A percentile compares a stretch with the other conserved stretches of the same genome.
phyloP scores from a whole-genome alignment of 2,329 filamentous ascomycete species.

The Arthrobotrys sinensis region DNA sequence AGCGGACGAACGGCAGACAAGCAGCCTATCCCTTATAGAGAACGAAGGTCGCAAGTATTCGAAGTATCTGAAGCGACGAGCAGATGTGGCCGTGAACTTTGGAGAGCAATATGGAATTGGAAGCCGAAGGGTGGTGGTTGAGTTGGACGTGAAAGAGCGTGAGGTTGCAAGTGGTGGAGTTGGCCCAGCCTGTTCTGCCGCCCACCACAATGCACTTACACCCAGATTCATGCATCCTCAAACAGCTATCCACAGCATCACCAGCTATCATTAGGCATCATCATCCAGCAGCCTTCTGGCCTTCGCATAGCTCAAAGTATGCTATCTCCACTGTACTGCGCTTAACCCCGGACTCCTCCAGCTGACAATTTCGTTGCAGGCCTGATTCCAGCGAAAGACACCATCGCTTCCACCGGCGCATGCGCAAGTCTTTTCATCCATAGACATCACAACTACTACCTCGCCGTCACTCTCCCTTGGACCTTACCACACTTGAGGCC shows the following conservation, averaged over 20 bases:
- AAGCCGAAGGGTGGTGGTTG: conserved; percentile 4
- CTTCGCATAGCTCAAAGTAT: neutral
- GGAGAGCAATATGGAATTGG: neutral
- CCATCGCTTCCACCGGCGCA: conserved; percentile 34
- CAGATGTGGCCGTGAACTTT: neutral
- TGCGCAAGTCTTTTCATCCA: conserved; percentile 16
- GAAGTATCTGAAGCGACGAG: neutral
- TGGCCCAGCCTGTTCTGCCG: conserved; percentile 6
- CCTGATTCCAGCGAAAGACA: neutral
- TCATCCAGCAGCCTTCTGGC: neutral
- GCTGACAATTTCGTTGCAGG: conserved; percentile 21
- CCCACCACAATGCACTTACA: conserved; percentile 13
- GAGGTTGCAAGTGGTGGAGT: conserved; percentile 27
- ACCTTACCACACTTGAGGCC: neutral
- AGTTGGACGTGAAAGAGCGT: conserved; percentile 31
- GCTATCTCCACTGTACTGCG: neutral
- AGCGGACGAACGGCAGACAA: neutral
- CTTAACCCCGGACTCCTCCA: neutral
- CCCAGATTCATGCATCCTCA: neutral
- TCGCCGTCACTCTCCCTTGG: neutral
- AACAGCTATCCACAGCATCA: neutral
- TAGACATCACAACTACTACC: neutral
- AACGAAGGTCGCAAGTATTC: neutral
- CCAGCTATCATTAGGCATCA: neutral
- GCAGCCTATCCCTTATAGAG: neutral